Evolutionary conservation across 2,329 filamentous ascomycete genomes (phyloP).

Genomic region (Claviceps capensis): DNA sequence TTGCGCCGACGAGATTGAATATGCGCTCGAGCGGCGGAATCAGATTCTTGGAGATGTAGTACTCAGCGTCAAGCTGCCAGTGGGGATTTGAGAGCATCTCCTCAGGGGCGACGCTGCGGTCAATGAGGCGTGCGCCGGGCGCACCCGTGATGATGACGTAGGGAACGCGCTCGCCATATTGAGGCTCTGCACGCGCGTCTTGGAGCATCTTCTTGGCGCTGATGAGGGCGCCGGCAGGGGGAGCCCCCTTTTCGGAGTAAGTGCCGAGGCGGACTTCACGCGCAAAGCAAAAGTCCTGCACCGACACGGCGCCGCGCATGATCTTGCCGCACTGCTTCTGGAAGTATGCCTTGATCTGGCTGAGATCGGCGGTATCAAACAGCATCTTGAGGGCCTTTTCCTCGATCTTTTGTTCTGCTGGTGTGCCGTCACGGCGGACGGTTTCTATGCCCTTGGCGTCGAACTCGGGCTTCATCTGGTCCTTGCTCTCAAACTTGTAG

Average conservation of each 20-base stretch:
- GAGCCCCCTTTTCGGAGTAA: slow-evolving; percentile 62
- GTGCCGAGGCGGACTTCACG: slow-evolving; percentile 82
- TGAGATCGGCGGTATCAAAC: slow-evolving; percentile 82
- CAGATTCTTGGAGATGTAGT: slow-evolving; percentile 92
- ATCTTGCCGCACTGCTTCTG: slow-evolving; percentile 84
- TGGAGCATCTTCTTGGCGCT: slow-evolving; percentile 75
- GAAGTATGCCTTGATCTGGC: slow-evolving; percentile 79
- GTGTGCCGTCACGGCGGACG: slow-evolving; percentile 84
- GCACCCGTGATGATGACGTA: slow-evolving; percentile 88
- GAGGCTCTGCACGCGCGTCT: slow-evolving; percentile 76
- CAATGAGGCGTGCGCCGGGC: slow-evolving; percentile 71
- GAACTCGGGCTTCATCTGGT: slow-evolving; percentile 71
- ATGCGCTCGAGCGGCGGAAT: slow-evolving; percentile 92
- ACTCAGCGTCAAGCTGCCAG: slow-evolving; percentile 77
- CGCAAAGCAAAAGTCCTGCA: slow-evolving; percentile 94
- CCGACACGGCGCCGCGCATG: slow-evolving; percentile 72
- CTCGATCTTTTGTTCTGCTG: slow-evolving; percentile 91
- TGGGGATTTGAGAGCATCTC: slow-evolving; percentile 64
- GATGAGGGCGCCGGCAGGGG: slow-evolving; percentile 79
- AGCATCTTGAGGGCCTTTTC: slow-evolving; percentile 81
- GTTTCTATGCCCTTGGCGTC: slow-evolving; percentile 99
- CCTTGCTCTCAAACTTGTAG: slow-evolving; percentile 79
- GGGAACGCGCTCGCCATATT: slow-evolving; percentile 88
- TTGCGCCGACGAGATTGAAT: slow-evolving; percentile 90
- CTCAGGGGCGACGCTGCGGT: slow-evolving; percentile 83